Evolutionary conservation across 192 early-diverging fungal species (phyloP), one percentile per base, ranked within the genome.

Genomic region (Chytriomyces sp.): DNA sequence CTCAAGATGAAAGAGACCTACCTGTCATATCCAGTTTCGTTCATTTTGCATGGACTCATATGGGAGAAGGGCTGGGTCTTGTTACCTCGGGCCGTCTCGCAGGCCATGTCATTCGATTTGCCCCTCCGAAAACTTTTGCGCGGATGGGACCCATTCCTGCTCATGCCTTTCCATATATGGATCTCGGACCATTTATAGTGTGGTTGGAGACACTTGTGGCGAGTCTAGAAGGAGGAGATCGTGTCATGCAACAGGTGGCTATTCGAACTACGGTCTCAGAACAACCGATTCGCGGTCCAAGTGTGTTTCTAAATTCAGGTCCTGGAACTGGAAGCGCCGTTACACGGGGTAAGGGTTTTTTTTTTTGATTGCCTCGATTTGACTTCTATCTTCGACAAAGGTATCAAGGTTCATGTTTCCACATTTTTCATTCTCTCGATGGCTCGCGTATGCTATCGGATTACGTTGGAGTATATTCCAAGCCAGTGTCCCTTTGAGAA

Each of bases 391-490:
- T n/a, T n/a, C n/a, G n/a, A n/a, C n/a, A n/a, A n/a, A n/a, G 65
- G 65, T 5, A 73, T 73, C 71, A 63, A 73, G 49, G 46, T 73
- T 20, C 35, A 73, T 8, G 60, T 73, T 28, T 62, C 59, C 44
- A 44, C 59, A 7, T 60, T 46, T 26, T 73, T 73, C 60, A 60
- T 73, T 7, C 26, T 73, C 9, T 46, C 59, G 8, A 73, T 73
- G 71, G 71, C 71, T n/a, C 71, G 71, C 7, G 43, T 73, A 2
- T 73, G 71, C 26, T 73, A 73, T 45, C 24, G 71, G 20, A 63
- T 73, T 45, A 18, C 59, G 28, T 18, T 73, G 9, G 44, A 45
- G 26, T 73, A 62, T 45, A 9, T 73, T 18, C 59, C 53, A 45
- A 60, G 46, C 8, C 8, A 73, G 45, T 73, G 71, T 48, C n/a